A percentile compares a stretch with the other conserved stretches of the same genome.
These are phyloP conservation scores for Adansonia madagascariensis DNA, from an alignment of 441 rosid species.

Conservation along the genomic window DNA sequence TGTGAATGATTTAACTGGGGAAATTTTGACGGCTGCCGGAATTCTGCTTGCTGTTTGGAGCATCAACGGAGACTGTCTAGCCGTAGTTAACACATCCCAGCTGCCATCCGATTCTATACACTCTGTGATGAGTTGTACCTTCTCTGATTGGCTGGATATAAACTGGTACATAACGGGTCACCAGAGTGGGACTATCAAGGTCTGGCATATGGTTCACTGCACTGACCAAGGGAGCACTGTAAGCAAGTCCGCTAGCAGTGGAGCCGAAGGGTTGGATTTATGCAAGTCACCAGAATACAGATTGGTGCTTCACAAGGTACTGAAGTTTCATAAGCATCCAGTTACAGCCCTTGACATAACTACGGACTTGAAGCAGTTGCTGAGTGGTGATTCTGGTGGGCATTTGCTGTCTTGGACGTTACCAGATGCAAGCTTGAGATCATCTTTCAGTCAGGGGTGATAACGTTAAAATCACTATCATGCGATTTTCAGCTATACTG, in stretches of 20 bases:
- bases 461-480: neutral
- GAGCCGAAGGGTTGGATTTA: constrained; percentile 60
- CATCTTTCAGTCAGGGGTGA: constrained; percentile 65
- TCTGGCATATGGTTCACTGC: constrained; percentile 92
- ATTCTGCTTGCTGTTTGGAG: constrained; percentile 96
- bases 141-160: constrained; percentile 93
- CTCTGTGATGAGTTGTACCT: constrained; percentile 78
- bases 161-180: constrained; percentile 97
- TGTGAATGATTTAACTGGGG: constrained; percentile 92
- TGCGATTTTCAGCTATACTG: constrained; percentile 27
- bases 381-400: constrained; percentile 91
- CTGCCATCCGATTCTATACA: constrained; percentile 92
- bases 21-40: constrained; percentile 94
- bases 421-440: constrained; percentile 27
- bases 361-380: constrained; percentile 81
- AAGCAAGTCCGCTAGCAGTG: constrained; percentile 51
- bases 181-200: constrained; percentile 95
- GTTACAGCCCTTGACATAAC: constrained; percentile 85
- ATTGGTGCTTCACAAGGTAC: constrained; percentile 77
- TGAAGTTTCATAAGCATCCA: constrained; percentile 85
- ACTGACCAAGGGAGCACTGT: constrained; percentile 51
- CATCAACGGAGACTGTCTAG: constrained; percentile 95
- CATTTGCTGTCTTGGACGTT: constrained; percentile 86
- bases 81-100: constrained; percentile 89
- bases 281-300: constrained; percentile 77